phyloP scores from a whole-genome alignment of 257 asterid species.

The Salvia splendens region DNA sequence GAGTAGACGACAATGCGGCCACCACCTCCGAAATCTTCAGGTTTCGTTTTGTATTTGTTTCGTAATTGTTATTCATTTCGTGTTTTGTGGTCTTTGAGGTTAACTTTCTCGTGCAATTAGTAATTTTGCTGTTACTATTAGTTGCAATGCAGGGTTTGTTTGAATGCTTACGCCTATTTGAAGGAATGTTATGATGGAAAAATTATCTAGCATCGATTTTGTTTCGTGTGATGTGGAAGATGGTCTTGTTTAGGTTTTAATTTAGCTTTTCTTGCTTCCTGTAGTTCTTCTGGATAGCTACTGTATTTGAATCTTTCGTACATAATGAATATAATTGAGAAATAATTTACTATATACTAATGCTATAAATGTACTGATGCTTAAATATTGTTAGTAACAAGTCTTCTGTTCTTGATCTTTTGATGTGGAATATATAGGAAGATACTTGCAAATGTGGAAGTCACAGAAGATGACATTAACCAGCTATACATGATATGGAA shows the following conservation, averaged over 20 bases:
- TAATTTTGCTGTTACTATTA: neutral
- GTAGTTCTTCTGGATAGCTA: neutral
- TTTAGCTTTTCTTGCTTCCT: neutral
- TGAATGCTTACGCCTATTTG: conserved; percentile 5
- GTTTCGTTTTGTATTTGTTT: conserved; percentile 33
- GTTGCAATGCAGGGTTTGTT: conserved; percentile 13
- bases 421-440: conserved; percentile 53
- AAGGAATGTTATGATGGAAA: neutral
- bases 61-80: neutral
- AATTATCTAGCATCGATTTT: neutral
- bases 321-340: conserved; percentile 6
- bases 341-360: neutral
- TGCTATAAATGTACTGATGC: no score
- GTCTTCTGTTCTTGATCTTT: conserved; percentile 10
- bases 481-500: conserved; percentile 82
- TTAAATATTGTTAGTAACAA: neutral
- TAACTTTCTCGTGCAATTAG: conserved; percentile 14
- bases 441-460: conserved; percentile 58
- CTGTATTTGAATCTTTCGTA: neutral
- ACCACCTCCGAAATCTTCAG: conserved; percentile 61
- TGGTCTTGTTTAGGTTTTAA: conserved; percentile 1
- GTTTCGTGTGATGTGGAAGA: conserved; percentile 7
- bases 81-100: neutral
- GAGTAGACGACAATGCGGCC: conserved; percentile 69
- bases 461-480: conserved; percentile 68